A percentile compares a stretch with the other conserved stretches of the same genome.
These are phyloP conservation scores for Larix kaempferi DNA, from an alignment of 75 land plant genomes.

Conservation along the genomic window DNA sequence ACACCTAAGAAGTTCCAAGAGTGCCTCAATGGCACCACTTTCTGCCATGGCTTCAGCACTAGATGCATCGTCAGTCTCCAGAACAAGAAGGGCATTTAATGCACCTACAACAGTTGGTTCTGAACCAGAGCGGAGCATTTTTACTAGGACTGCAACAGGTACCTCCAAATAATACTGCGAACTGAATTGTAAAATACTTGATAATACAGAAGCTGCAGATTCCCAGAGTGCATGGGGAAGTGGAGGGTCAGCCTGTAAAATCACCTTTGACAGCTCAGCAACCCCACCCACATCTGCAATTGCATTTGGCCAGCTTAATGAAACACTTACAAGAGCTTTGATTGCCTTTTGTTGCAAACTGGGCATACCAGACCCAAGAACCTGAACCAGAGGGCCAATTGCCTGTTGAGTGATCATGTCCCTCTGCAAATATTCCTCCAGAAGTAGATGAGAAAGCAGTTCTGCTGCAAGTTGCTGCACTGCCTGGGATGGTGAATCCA, in stretches of 20 bases:
- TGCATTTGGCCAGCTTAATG: conserved; percentile 89
- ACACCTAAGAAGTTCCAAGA: conserved; percentile 79
- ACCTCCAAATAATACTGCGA: conserved; percentile 90
- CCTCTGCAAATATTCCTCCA: conserved; percentile 85
- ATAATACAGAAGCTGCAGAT: conserved; percentile 81
- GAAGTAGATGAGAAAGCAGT: conserved; percentile 77
- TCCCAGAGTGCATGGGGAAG: conserved; percentile 97
- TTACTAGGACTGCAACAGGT: conserved; percentile 93
- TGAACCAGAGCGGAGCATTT: conserved; percentile 75
- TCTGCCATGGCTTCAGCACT: conserved; percentile 98
- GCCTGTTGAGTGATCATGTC: conserved; percentile 80
- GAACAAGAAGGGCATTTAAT: conserved; percentile 81
- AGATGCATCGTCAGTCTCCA: conserved; percentile 93
- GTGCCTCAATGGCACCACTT: conserved; percentile 94
- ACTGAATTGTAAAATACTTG: conserved; percentile 82
- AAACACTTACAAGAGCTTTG: conserved; percentile 81
- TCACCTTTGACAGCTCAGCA: conserved; percentile 81
- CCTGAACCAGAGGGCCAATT: conserved; percentile 77
- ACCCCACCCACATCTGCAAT: conserved; percentile 98
- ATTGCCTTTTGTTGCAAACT: conserved; percentile 86
- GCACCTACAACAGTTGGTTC: conserved; percentile 87
- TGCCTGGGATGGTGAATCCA: conserved; percentile 83
- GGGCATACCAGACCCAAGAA: conserved; percentile 75
- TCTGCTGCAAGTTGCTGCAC: conserved; percentile 98
- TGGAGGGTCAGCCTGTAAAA: conserved; percentile 82